Conservation (phyloP, 768 basidiomycete genomes). For the Pleurotus sapidus region DNA sequence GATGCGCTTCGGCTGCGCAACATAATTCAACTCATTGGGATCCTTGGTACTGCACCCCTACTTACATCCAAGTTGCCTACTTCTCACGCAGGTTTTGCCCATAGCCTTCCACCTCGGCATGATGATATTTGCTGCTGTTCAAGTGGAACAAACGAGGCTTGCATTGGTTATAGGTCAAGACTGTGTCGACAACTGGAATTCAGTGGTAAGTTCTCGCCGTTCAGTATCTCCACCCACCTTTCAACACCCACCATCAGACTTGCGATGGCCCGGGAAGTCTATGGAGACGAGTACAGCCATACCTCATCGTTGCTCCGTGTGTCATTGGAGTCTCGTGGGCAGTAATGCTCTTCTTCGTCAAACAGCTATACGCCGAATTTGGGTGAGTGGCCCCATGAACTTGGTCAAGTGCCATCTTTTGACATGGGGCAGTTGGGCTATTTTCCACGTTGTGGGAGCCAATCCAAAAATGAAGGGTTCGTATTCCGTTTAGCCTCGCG, state of each 20-base stretch:
- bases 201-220: constrained; percentile 34
- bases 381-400: constrained; percentile 52
- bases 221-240: neutral
- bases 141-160: constrained; percentile 69
- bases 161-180: constrained; percentile 45
- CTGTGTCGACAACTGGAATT: constrained; percentile 31
- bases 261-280: constrained; percentile 51
- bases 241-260: constrained; percentile 29
- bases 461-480: constrained; percentile 81
- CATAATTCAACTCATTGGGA: constrained; percentile 73
- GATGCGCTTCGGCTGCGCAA: constrained; percentile 83
- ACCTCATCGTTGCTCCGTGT: constrained; percentile 71
- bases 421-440: constrained; percentile 67
- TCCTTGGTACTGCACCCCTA: constrained; percentile 46
- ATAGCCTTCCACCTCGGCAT: constrained; percentile 75
- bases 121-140: constrained; percentile 70
- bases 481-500: constrained; percentile 15
- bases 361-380: constrained; percentile 74
- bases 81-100: neutral
- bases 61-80: no score
- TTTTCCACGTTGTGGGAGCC: constrained; percentile 87
- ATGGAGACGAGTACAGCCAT: constrained; percentile 57
- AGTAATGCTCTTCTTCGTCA: constrained; percentile 64
- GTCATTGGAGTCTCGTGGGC: constrained; percentile 68
- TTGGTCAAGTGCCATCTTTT: neutral